phyloP scores from a whole-genome alignment of 371 early-diverging fungal species.

The Zychaea mexicana region DNA sequence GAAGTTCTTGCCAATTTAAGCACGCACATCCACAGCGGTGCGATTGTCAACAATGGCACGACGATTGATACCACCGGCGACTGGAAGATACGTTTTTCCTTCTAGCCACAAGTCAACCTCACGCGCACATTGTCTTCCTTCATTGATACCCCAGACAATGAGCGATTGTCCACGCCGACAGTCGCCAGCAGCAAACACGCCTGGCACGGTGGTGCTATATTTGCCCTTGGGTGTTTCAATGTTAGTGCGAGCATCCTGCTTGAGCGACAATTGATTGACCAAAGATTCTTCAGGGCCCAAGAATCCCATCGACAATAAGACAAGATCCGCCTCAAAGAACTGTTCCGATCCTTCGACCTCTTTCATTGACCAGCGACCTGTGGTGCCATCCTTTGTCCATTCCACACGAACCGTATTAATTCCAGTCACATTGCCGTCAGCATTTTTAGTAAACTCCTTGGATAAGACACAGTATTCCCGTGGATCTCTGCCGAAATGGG shows the following conservation, averaged over 20 bases:
- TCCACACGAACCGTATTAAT: slow-evolving; percentile 93
- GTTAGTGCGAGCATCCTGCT: slow-evolving; percentile 74
- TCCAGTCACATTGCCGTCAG: slow-evolving; percentile 77
- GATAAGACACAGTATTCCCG: slow-evolving; percentile 90
- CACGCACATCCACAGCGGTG: not conserved
- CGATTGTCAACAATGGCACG: slow-evolving; percentile 22
- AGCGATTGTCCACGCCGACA: slow-evolving; percentile 93
- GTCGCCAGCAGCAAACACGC: slow-evolving; percentile 95
- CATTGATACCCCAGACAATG: slow-evolving; percentile 97
- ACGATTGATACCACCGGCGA: slow-evolving; percentile 68
- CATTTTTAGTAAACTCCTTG: slow-evolving; percentile 90
- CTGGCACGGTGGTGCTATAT: slow-evolving; percentile 39
- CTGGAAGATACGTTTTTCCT: slow-evolving; percentile 69
- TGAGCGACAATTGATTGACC: slow-evolving; percentile 75
- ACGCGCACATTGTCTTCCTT: slow-evolving; percentile 93
- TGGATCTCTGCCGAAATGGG: slow-evolving; percentile 88
- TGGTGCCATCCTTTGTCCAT: slow-evolving; percentile 78
- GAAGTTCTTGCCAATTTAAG: too few species aligned
- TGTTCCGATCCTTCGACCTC: slow-evolving; percentile 84
- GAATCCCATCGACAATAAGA: slow-evolving; percentile 95
- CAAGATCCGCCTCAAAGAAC: slow-evolving; percentile 85
- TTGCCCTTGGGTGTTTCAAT: slow-evolving; percentile 64
- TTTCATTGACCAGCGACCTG: slow-evolving; percentile 89
- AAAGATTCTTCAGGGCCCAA: slow-evolving; percentile 90
- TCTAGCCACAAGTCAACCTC: slow-evolving; percentile 85